A percentile compares a stretch with the other conserved stretches of the same genome.
Conservation (phyloP, 805 yeast genomes). For the Candida oleophila region DNA sequence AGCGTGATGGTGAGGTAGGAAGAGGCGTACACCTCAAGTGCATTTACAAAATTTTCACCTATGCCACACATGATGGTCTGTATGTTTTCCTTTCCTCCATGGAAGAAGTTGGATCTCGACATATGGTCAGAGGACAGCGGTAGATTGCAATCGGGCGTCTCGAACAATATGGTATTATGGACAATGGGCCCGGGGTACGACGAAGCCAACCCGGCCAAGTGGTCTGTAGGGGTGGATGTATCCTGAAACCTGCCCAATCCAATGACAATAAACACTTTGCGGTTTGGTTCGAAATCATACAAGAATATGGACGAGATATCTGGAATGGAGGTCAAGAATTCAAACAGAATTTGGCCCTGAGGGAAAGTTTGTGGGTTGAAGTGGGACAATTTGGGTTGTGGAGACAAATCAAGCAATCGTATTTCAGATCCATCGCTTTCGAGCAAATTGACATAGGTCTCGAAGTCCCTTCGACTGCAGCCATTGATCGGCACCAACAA, state of each 20-base stretch:
- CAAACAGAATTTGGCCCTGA: constrained; percentile 66
- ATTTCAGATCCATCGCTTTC: constrained; percentile 53
- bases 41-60: constrained; percentile 58
- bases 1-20: constrained; percentile 78
- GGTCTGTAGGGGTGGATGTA: constrained; percentile 21
- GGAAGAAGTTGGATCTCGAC: constrained; percentile 16
- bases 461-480: constrained; percentile 42
- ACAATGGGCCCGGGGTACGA: constrained; percentile 54
- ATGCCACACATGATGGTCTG: constrained; percentile 77
- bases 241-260: constrained; percentile 38
- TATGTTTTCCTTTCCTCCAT: constrained; percentile 19
- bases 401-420: constrained; percentile 72
- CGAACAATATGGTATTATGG: constrained; percentile 57
- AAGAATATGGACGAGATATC: constrained; percentile 64
- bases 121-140: constrained; percentile 17
- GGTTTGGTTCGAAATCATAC: constrained; percentile 86
- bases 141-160: constrained; percentile 31
- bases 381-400: constrained; percentile 43
- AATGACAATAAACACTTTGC: constrained; percentile 68
- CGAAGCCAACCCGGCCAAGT: constrained; percentile 36
- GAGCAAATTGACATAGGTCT: constrained; percentile 42
- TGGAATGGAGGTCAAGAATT: constrained; percentile 44
- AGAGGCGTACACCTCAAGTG: constrained; percentile 66
- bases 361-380: constrained; percentile 90
- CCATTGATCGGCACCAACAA: constrained; percentile 67